Evolutionary conservation across 805 yeast species (phyloP).

Genomic region (Wickerhamomyces chaumierensis): DNA sequence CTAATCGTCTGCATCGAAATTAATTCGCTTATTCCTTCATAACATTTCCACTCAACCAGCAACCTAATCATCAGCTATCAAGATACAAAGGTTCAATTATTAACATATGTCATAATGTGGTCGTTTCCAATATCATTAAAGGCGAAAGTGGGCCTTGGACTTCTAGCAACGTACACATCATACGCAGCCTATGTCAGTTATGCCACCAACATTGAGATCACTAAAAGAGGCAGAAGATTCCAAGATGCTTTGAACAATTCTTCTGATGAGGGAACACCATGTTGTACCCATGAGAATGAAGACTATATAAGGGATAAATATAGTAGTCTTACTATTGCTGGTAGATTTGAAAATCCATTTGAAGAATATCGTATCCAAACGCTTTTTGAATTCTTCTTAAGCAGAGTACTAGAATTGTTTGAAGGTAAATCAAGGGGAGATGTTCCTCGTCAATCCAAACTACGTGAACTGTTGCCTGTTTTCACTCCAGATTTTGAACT

Average conservation of each 20-base stretch:
- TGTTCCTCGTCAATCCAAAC: constrained; percentile 35
- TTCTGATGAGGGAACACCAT: constrained; percentile 6
- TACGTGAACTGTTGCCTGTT: constrained; percentile 49
- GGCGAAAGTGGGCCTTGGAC: constrained; percentile 18
- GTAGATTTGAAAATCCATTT: constrained; percentile 86
- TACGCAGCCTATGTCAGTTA: constrained; percentile 53
- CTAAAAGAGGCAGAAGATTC: constrained; percentile 24
- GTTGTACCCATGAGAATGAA: constrained; percentile 9
- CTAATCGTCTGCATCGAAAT: too few species aligned
- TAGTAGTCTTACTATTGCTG: constrained; percentile 43
- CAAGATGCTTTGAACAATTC: constrained; percentile 10
- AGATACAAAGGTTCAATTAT: too few species aligned
- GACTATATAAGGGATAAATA: constrained; percentile 23
- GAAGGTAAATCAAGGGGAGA: constrained; percentile 50
- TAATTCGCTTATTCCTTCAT: too few species aligned
- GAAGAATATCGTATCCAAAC: constrained; percentile 86
- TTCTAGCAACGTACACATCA: constrained; percentile 43
- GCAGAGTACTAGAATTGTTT: constrained; percentile 61
- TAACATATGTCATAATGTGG: background rate
- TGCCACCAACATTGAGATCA: constrained; percentile 43
- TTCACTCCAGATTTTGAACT: constrained; percentile 34
- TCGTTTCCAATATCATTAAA: constrained; percentile 8
- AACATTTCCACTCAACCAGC: too few species aligned
- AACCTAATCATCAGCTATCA: background rate
- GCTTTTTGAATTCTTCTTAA: constrained; percentile 68